A percentile compares a stretch with the other conserved stretches of the same genome.
phyloP scores from a whole-genome alignment of 257 asterid genomes.

The Solanum clarkiae region DNA sequence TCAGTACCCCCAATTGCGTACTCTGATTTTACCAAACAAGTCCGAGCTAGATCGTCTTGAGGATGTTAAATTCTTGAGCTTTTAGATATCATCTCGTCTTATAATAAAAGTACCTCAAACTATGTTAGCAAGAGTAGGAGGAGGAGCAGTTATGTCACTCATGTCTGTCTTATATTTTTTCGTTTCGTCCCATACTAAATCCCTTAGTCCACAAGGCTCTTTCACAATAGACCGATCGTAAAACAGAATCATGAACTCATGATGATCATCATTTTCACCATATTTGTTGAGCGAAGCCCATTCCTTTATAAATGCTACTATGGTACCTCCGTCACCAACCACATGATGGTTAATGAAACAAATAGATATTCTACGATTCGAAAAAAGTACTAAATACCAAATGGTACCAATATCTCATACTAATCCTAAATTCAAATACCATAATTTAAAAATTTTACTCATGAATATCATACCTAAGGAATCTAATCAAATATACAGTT shows the following conservation, averaged over 20 bases:
- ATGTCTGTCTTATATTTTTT: neutral
- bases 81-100: neutral
- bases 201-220: neutral
- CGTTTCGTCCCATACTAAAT: neutral
- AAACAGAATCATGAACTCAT: neutral
- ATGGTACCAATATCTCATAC: too few species aligned
- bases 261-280: neutral
- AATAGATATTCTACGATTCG: neutral
- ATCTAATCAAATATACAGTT: too few species aligned
- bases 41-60: slow-evolving; percentile 10
- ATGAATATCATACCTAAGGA: too few species aligned
- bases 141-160: neutral
- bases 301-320: neutral
- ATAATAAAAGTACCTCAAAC: slow-evolving; percentile 13
- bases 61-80: slow-evolving; percentile 15
- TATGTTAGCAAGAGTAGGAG: neutral
- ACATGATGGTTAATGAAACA: slow-evolving; percentile 6
- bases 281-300: slow-evolving; percentile 9
- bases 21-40: slow-evolving; percentile 23
- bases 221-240: slow-evolving; percentile 2
- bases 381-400: neutral
- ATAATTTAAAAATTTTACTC: too few species aligned
- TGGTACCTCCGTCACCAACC: neutral
- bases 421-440: too few species aligned
- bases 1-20: neutral